Percentiles rank a stretch among this genome's conserved stretches.
Conservation (phyloP, 257 asterid genomes). For the Lavandula angustifolia region DNA sequence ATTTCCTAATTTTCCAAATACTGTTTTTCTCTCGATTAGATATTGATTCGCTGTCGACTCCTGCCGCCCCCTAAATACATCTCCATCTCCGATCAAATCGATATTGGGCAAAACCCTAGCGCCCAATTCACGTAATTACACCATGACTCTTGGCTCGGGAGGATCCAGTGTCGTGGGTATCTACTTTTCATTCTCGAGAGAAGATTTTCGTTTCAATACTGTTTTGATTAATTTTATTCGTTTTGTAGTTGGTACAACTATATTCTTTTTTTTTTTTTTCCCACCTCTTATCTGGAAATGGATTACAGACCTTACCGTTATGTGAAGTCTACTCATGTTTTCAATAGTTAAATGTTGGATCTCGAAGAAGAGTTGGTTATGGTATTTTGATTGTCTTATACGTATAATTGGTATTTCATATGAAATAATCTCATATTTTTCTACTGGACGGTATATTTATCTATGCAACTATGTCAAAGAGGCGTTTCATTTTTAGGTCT, state of each 20-base stretch:
- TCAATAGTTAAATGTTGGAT: constrained; percentile 18
- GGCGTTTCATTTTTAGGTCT: background rate
- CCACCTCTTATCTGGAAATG: constrained; percentile 1
- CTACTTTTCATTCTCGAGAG: background rate
- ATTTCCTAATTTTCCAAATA: constrained; percentile 6
- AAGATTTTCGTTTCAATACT: background rate
- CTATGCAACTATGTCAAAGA: background rate
- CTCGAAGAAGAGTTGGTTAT: background rate
- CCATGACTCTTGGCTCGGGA: constrained; percentile 53
- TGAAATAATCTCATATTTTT: background rate
- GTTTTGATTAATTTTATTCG: background rate
- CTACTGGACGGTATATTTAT: no score
- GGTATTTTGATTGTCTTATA: constrained; percentile 5
- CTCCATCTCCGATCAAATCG: constrained; percentile 39
- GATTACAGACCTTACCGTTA: background rate
- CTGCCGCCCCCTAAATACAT: constrained; percentile 15
- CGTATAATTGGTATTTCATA: background rate
- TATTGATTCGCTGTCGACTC: constrained; percentile 28
- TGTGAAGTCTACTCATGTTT: background rate
- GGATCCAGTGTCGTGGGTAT: constrained; percentile 51
- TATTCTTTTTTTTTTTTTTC: background rate
- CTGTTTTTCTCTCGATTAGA: constrained; percentile 11
- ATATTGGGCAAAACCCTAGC: constrained; percentile 27
- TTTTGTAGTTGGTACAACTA: background rate
- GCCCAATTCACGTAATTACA: constrained; percentile 22